phyloP scores from a whole-genome alignment of 2,329 filamentous ascomycete genomes.

The Aspergillus fructus region DNA sequence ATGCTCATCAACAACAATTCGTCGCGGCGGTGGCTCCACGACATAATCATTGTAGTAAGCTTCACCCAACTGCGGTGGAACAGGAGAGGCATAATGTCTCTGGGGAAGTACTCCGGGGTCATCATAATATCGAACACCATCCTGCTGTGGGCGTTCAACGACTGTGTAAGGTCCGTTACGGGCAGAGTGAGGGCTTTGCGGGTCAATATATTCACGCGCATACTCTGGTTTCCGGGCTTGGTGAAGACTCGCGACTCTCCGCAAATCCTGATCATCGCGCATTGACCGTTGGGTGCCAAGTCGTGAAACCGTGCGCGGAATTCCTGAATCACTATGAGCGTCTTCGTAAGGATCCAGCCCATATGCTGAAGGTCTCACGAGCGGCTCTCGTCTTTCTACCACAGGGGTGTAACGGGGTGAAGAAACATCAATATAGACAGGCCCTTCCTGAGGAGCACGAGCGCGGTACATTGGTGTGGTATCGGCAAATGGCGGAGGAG shows the following conservation, averaged over 20 bases:
- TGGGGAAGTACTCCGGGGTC: slow-evolving; percentile 31
- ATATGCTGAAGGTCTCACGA: slow-evolving; percentile 31
- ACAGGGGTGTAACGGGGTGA: slow-evolving; percentile 41
- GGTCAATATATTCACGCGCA: slow-evolving; percentile 45
- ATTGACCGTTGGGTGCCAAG: slow-evolving; percentile 35
- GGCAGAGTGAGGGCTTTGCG: slow-evolving; percentile 36
- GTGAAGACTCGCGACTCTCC: slow-evolving; percentile 49
- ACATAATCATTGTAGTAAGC: slow-evolving; percentile 45
- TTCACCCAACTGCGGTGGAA: slow-evolving; percentile 38
- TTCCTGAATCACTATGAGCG: slow-evolving; percentile 30
- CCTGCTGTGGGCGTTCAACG: slow-evolving; percentile 39
- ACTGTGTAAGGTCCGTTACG: slow-evolving; percentile 43
- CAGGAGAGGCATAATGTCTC: slow-evolving; percentile 37
- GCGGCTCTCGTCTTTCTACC: slow-evolving; percentile 33
- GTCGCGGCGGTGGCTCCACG: slow-evolving; percentile 58
- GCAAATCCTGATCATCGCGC: slow-evolving; percentile 46
- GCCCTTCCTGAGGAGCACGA: slow-evolving; percentile 40
- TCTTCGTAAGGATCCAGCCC: slow-evolving; percentile 37
- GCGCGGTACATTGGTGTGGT: slow-evolving; percentile 37
- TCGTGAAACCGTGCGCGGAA: slow-evolving; percentile 41
- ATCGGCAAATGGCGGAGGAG: slow-evolving; percentile 57
- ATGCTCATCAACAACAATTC: slow-evolving; percentile 78
- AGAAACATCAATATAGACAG: slow-evolving; percentile 50
- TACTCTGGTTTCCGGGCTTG: slow-evolving; percentile 44
- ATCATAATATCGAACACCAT: slow-evolving; percentile 41